A percentile compares a stretch with the other conserved stretches of the same genome.
Conservation (phyloP, 495 filamentous ascomycete species). For the Aspergillus ostianus region DNA sequence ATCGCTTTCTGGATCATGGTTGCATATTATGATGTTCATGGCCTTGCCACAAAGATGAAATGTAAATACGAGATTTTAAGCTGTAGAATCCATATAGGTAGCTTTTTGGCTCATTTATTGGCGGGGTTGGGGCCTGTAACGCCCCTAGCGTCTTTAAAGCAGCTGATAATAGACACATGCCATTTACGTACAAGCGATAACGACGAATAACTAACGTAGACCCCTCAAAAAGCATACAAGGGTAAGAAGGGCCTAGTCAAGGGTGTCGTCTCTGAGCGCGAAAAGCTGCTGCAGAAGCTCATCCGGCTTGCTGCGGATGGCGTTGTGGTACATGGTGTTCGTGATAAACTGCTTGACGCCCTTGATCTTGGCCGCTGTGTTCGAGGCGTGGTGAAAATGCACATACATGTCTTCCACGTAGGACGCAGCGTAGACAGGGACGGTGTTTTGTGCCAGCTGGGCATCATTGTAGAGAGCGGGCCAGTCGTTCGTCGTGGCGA, state of each 20-base stretch:
- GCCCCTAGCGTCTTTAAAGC: too few relatives aligned
- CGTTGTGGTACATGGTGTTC: conserved; percentile 85
- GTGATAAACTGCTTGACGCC: conserved; percentile 80
- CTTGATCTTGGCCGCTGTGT: conserved; percentile 73
- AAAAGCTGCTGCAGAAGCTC: conserved; percentile 73
- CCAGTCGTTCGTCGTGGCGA: conserved; percentile 70
- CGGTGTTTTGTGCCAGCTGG: conserved; percentile 71
- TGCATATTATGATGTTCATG: too few relatives aligned
- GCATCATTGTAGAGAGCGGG: conserved; percentile 70
- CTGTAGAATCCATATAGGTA: not conserved
- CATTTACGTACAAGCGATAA: not conserved
- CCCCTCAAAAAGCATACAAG: not conserved
- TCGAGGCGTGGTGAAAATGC: conserved; percentile 66
- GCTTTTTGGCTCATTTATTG: too few relatives aligned
- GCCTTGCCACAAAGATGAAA: not conserved
- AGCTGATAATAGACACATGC: too few relatives aligned
- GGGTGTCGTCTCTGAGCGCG: conserved; percentile 65
- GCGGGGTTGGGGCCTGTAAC: too few relatives aligned
- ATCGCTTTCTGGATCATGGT: too few relatives aligned
- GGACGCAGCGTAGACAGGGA: conserved; percentile 85
- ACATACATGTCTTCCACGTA: conserved; percentile 96
- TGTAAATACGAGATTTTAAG: not conserved
- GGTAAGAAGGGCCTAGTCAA: conserved; percentile 51
- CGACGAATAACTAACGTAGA: not conserved
- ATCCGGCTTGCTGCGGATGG: conserved; percentile 65